A percentile compares a stretch with the other conserved stretches of the same genome.
These are phyloP conservation scores for Crucibulum laeve DNA, from an alignment of 768 basidiomycete species.

Conservation along the genomic window DNA sequence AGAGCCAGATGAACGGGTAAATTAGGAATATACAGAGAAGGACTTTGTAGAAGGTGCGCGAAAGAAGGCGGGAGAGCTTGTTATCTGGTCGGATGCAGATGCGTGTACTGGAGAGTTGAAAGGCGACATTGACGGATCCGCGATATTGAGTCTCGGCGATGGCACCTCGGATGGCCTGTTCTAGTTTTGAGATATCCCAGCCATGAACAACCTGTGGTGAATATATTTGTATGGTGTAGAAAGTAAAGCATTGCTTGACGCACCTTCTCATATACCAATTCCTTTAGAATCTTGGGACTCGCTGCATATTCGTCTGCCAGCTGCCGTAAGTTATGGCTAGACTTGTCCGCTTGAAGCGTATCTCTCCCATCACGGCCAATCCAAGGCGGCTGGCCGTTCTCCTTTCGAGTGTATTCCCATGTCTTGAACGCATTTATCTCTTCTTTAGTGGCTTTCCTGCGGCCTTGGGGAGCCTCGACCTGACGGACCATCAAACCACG, in stretches of 20 bases:
- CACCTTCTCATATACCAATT: conserved; percentile 52
- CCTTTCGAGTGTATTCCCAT: conserved; percentile 31
- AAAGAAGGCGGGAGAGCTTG: conserved; percentile 1
- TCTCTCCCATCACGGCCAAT: conserved; percentile 13
- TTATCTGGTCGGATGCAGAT: neutral
- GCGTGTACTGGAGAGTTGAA: neutral
- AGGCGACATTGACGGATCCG: neutral
- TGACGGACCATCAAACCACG: conserved; percentile 54
- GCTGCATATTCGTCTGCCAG: conserved; percentile 64
- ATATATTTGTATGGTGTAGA: neutral
- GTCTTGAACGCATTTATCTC: conserved; percentile 33
- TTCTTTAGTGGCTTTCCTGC: conserved; percentile 27
- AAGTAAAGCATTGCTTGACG: conserved; percentile 2
- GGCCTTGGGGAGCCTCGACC: conserved; percentile 32
- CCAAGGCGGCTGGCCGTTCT: conserved; percentile 47
- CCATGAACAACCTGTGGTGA: conserved; percentile 1
- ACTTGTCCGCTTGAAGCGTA: conserved; percentile 9
- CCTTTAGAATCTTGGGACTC: conserved; percentile 49
- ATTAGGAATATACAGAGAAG: conserved; percentile 36
- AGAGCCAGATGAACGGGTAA: conserved; percentile 81
- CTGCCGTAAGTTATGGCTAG: conserved; percentile 33
- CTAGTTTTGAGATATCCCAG: neutral
- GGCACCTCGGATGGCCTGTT: neutral
- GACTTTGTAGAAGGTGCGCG: neutral
- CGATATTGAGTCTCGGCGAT: conserved; percentile 1